Evolutionary conservation across 2,329 filamentous ascomycete genomes (phyloP).

Genomic region (Sclerotinia glacialis): DNA sequence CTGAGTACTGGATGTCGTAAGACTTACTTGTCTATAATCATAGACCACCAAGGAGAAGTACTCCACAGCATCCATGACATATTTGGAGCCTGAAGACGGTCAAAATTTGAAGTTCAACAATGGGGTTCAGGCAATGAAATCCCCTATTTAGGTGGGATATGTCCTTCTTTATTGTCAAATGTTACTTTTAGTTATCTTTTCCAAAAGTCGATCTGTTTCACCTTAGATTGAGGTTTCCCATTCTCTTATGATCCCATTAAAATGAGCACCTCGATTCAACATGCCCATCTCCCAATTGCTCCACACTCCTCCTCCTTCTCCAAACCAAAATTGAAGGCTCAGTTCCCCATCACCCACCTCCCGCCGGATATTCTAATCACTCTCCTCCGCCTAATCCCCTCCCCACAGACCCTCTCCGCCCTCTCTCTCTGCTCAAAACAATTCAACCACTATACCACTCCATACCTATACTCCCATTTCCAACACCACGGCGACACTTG

Average conservation of each 20-base stretch:
- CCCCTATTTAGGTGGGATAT: neutral
- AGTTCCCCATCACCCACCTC: constrained; percentile 2
- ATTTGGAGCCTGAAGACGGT: neutral
- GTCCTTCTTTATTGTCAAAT: neutral
- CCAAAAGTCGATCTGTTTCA: neutral
- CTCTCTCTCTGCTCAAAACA: constrained; percentile 15
- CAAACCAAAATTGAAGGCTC: neutral
- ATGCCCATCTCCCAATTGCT: neutral
- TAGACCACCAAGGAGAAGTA: neutral
- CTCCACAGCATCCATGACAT: neutral
- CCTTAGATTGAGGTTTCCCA: neutral
- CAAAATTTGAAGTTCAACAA: neutral
- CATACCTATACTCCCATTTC: constrained; percentile 20
- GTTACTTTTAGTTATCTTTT: neutral
- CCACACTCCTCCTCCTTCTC: neutral
- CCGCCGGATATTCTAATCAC: constrained; percentile 8
- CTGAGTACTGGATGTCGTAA: neutral
- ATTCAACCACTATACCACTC: constrained; percentile 10
- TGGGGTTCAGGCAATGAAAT: neutral
- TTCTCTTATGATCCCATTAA: neutral
- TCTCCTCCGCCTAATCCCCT: neutral
- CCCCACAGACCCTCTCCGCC: constrained; percentile 6
- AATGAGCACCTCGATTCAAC: neutral
- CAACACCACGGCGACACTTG: constrained; percentile 14
- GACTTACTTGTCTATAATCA: neutral